phyloP scores from a whole-genome alignment of 352 stramenopile genomes.

The Peronosclerospora sorghi region DNA sequence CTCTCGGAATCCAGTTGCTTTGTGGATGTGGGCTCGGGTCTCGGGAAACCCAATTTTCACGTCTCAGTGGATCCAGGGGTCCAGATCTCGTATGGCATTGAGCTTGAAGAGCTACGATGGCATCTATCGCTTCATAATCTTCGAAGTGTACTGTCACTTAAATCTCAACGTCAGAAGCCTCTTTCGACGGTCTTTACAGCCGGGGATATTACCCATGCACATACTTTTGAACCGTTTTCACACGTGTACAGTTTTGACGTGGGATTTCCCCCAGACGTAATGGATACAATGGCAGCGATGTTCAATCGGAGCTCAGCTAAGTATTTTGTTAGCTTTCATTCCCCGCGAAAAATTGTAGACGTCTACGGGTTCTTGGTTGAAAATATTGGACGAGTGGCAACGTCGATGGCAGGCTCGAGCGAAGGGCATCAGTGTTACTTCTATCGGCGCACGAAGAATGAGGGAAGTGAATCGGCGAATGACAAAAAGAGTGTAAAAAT shows the following conservation, averaged over 20 bases:
- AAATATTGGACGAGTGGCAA: conserved; percentile 78
- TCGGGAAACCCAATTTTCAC: conserved; percentile 97
- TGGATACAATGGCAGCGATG: conserved; percentile 86
- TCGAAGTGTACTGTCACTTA: conserved; percentile 72
- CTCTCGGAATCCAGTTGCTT: conserved; percentile 86
- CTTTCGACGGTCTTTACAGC: conserved; percentile 84
- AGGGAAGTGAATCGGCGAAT: conserved; percentile 16
- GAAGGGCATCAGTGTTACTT: conserved; percentile 96
- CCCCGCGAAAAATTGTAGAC: conserved; percentile 86
- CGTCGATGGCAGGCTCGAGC: conserved; percentile 92
- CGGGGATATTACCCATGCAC: conserved; percentile 90
- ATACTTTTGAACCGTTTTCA: conserved; percentile 93
- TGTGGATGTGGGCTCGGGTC: conserved; percentile 93
- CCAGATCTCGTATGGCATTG: conserved; percentile 91
- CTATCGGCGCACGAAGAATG: conserved; percentile 57
- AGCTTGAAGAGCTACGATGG: conserved; percentile 93
- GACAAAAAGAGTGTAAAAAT: conserved; percentile 11
- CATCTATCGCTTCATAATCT: conserved; percentile 91
- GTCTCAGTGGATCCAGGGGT: conserved; percentile 92
- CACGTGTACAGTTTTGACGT: conserved; percentile 99
- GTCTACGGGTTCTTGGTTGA: conserved; percentile 91
- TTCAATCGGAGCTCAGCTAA: conserved; percentile 87
- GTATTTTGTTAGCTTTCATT: conserved; percentile 95
- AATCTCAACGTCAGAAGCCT: conserved; percentile 44
- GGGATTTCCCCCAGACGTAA: conserved; percentile 93